phyloP scores from a whole-genome alignment of 2,329 filamentous ascomycete genomes.

The Macrophomina pseudophaseolina region DNA sequence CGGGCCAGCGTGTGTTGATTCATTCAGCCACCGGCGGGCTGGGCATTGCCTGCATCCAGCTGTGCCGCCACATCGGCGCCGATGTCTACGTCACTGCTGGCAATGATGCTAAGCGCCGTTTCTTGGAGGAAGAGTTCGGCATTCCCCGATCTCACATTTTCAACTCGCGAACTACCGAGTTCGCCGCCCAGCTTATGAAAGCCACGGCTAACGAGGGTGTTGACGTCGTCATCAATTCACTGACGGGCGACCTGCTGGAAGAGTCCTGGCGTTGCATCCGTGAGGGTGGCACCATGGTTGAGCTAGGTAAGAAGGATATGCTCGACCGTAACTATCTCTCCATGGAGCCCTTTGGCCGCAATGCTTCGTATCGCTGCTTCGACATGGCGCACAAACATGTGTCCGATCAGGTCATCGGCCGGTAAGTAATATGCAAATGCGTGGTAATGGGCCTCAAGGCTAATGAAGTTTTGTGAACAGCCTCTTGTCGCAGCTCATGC shows the following conservation, averaged over 20 bases:
- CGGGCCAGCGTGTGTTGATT: slow-evolving; percentile 33
- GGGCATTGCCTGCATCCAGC: slow-evolving; percentile 36
- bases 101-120: slow-evolving; percentile 31
- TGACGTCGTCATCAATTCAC: slow-evolving; percentile 38
- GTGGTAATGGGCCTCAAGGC: too few relatives aligned
- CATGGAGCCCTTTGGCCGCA: slow-evolving; percentile 34
- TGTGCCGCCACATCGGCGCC: slow-evolving; percentile 33
- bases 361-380: not conserved
- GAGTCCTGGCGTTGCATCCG: slow-evolving; percentile 34
- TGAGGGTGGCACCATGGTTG: slow-evolving; percentile 39
- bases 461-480: not conserved
- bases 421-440: not conserved
- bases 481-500: slow-evolving; percentile 1
- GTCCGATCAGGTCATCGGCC: not conserved
- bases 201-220: slow-evolving; percentile 36
- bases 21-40: slow-evolving; percentile 38
- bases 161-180: slow-evolving; percentile 30
- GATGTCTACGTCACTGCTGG: slow-evolving; percentile 37
- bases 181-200: slow-evolving; percentile 27
- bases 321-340: slow-evolving; percentile 18
- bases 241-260: slow-evolving; percentile 32
- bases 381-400: slow-evolving; percentile 20
- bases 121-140: slow-evolving; percentile 30
- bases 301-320: slow-evolving; percentile 37
- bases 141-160: slow-evolving; percentile 41